These are phyloP conservation scores for Saccharomycodes ludwigii DNA, from an alignment of 805 yeast species.

Conservation along the genomic window DNA sequence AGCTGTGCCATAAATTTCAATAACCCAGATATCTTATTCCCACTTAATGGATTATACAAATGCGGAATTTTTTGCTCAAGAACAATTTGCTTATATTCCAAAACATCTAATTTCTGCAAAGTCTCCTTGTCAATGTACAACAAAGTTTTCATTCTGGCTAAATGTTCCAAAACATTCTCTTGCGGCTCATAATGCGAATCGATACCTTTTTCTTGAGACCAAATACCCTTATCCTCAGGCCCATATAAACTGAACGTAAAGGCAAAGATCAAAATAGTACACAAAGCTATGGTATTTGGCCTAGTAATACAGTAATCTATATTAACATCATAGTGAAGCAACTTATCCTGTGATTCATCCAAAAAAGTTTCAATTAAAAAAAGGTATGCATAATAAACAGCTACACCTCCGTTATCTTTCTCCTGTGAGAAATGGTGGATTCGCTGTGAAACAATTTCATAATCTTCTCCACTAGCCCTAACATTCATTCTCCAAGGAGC, in stretches of 20 bases:
- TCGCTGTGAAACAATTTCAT: slow-evolving; percentile 35
- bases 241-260: slow-evolving; percentile 38
- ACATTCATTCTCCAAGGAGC: slow-evolving; percentile 74
- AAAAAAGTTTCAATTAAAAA: slow-evolving; percentile 51
- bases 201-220: too few species aligned
- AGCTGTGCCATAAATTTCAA: slow-evolving; percentile 32
- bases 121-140: too few species aligned
- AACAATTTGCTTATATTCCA: too few species aligned
- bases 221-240: slow-evolving; percentile 29
- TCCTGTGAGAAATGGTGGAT: slow-evolving; percentile 22
- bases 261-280: slow-evolving; percentile 33
- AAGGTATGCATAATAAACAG: slow-evolving; percentile 49
- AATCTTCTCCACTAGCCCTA: slow-evolving; percentile 37
- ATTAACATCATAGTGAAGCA: slow-evolving; percentile 43
- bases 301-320: slow-evolving; percentile 36
- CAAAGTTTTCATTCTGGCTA: slow-evolving; percentile 11
- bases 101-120: too few species aligned
- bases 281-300: slow-evolving; percentile 23
- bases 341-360: slow-evolving; percentile 30
- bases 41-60: too few species aligned
- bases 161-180: slow-evolving; percentile 20
- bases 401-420: slow-evolving; percentile 36
- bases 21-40: slow-evolving; percentile 44
- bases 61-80: too few species aligned
- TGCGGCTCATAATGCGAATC: too few species aligned